Conservation (phyloP, 768 basidiomycete species). For the Rhodotorula paludigena region DNA sequence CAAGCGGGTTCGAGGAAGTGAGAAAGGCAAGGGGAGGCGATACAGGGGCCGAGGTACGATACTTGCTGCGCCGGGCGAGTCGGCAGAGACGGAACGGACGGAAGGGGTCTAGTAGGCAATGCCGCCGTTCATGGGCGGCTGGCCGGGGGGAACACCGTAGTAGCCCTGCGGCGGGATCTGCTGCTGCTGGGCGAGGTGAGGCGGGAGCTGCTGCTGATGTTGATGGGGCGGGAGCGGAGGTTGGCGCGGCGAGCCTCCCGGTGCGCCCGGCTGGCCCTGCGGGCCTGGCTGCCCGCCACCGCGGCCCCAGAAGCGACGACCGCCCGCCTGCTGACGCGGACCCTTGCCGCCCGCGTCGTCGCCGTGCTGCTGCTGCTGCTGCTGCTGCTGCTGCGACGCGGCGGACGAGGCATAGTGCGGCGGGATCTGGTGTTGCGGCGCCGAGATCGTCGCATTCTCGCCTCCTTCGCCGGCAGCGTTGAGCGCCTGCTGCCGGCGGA, state of each 20-base stretch:
- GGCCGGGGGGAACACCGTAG: neutral
- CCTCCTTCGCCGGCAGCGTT: neutral
- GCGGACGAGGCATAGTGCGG: conserved; percentile 6
- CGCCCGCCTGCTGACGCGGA: conserved; percentile 9
- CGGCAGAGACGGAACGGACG: too few relatives aligned
- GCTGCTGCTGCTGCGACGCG: conserved; percentile 38
- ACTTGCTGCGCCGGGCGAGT: neutral
- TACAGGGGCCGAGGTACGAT: neutral
- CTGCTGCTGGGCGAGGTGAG: neutral
- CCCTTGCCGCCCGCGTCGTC: too few relatives aligned
- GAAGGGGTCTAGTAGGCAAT: neutral
- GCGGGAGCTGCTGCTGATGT: neutral
- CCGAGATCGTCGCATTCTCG: neutral
- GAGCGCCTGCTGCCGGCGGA: conserved; percentile 2
- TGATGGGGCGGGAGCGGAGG: neutral
- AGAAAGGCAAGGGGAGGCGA: neutral
- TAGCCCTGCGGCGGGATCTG: neutral
- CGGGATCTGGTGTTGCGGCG: neutral
- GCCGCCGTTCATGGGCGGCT: neutral
- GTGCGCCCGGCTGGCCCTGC: too few relatives aligned
- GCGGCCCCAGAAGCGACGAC: conserved; percentile 14
- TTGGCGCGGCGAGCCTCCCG: too few relatives aligned
- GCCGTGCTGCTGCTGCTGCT: conserved; percentile 49
- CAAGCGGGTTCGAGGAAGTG: neutral
- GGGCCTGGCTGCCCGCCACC: neutral